phyloP scores from a whole-genome alignment of 345 rosid species.

The Salix viminalis region DNA sequence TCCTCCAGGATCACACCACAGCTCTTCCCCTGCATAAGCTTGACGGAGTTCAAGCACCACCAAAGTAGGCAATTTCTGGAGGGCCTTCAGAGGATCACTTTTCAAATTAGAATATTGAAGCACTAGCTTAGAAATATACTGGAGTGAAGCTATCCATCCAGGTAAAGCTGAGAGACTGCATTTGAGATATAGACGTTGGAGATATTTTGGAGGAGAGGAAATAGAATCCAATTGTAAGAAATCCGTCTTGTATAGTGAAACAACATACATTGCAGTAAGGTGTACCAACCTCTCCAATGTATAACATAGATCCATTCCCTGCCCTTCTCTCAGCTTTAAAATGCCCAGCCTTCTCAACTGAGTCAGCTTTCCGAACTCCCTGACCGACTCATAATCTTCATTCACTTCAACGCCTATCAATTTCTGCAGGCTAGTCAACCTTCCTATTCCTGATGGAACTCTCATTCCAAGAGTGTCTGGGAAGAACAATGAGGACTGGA shows the following conservation, averaged over 20 bases:
- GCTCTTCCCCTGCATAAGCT: no score
- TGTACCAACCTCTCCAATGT: not conserved
- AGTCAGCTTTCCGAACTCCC: constrained; percentile 11
- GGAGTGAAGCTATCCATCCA: constrained; percentile 4
- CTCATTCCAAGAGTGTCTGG: constrained; percentile 5
- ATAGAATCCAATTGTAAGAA: not conserved
- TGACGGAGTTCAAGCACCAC: not conserved
- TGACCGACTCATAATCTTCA: not conserved
- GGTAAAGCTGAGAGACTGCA: constrained; percentile 1
- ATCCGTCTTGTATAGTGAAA: not conserved
- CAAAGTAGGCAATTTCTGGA: no score
- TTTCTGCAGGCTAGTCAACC: constrained; percentile 1
- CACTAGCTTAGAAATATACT: not conserved
- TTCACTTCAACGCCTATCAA: constrained; percentile 1
- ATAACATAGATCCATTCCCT: not conserved
- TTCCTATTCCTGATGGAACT: constrained; percentile 12
- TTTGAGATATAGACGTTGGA: not conserved
- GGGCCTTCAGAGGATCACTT: no score
- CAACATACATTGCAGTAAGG: not conserved
- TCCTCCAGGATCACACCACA: no score
- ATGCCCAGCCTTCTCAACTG: constrained; percentile 17
- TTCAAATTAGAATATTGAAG: no score
- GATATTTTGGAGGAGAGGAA: constrained; percentile 1
- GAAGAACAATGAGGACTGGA: not conserved
- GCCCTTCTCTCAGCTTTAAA: constrained; percentile 2